Conservation (phyloP, 2,329 filamentous ascomycete genomes). For the Scytalidium sp. region DNA sequence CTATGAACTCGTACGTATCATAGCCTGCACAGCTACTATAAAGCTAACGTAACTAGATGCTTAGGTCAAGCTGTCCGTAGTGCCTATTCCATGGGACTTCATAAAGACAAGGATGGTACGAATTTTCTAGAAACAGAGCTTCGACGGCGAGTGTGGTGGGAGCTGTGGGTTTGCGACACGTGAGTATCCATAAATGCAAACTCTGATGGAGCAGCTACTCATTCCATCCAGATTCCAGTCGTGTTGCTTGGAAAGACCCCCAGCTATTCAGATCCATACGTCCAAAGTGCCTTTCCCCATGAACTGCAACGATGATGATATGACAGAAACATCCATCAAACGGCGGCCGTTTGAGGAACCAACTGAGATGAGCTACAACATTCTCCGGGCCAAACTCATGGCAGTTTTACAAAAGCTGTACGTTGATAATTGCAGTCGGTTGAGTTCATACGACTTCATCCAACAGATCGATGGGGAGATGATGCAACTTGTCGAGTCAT, state of each 20-base stretch:
- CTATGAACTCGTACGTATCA: conserved; percentile 28
- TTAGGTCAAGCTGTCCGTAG: too few relatives aligned
- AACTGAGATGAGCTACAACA: conserved; percentile 36
- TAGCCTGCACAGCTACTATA: too few relatives aligned
- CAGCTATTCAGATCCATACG: conserved; percentile 20
- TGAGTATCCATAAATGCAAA: too few relatives aligned
- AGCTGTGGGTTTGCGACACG: conserved; percentile 35
- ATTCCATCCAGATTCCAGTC: conserved; percentile 20
- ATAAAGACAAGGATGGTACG: too few relatives aligned
- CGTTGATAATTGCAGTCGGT: conserved; percentile 1
- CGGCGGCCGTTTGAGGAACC: conserved; percentile 3
- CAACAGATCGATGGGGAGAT: conserved; percentile 20
- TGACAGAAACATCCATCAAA: conserved; percentile 15
- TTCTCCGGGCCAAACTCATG: conserved; percentile 31
- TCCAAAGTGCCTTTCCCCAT: conserved; percentile 22
- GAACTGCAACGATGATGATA: conserved; percentile 23
- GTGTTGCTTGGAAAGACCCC: conserved; percentile 22
- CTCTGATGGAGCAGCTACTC: too few relatives aligned
- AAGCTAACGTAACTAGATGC: too few relatives aligned
- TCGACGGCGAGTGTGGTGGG: conserved; percentile 64
- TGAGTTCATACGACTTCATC: conserved; percentile 18
- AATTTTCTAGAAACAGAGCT: conserved; percentile 61
- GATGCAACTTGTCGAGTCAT: conserved; percentile 14
- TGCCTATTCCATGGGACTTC: too few relatives aligned
- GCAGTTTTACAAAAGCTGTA: conserved; percentile 27